A percentile compares a stretch with the other conserved stretches of the same genome.
These are phyloP conservation scores for Solanum phureja DNA, from an alignment of 257 asterid species.

Conservation along the genomic window DNA sequence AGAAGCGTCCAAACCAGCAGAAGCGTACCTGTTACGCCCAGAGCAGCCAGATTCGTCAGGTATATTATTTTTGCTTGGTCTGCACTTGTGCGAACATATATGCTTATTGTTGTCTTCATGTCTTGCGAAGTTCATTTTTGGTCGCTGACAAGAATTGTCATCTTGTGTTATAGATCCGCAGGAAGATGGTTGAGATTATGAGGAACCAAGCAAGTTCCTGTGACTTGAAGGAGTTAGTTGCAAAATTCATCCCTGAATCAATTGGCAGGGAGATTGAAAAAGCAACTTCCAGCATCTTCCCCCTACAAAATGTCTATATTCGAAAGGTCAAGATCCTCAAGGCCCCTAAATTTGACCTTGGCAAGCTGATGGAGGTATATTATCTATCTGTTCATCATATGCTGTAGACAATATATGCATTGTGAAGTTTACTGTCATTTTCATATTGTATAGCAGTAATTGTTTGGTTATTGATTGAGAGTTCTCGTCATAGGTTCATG, in stretches of 20 bases:
- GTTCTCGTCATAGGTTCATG: conserved; percentile 16
- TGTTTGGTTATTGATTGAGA: not conserved
- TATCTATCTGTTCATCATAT: not conserved
- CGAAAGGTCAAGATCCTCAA: conserved; percentile 30
- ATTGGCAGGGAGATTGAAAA: conserved; percentile 33
- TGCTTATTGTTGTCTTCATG: not conserved
- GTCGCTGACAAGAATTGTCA: not conserved
- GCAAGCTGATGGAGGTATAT: conserved; percentile 29
- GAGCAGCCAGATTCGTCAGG: conserved; percentile 34
- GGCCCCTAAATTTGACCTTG: conserved; percentile 28
- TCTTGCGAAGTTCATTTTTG: not conserved
- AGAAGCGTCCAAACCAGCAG: conserved; percentile 33
- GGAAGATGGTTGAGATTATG: conserved; percentile 29
- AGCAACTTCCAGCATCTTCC: conserved; percentile 30
- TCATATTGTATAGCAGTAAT: not conserved
- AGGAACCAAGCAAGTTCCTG: conserved; percentile 24
- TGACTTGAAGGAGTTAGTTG: conserved; percentile 30
- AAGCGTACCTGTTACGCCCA: conserved; percentile 30
- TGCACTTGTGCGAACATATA: not conserved
- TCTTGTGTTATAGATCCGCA: conserved; percentile 9
- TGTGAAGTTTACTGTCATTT: not conserved
- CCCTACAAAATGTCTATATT: conserved; percentile 25
- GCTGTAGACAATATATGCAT: not conserved
- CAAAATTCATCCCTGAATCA: conserved; percentile 26
- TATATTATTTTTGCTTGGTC: not conserved